Base-by-base conservation (phyloP, 1,284 basidiomycete genomes). In the Microbotryum silenes-acaulis region DNA sequence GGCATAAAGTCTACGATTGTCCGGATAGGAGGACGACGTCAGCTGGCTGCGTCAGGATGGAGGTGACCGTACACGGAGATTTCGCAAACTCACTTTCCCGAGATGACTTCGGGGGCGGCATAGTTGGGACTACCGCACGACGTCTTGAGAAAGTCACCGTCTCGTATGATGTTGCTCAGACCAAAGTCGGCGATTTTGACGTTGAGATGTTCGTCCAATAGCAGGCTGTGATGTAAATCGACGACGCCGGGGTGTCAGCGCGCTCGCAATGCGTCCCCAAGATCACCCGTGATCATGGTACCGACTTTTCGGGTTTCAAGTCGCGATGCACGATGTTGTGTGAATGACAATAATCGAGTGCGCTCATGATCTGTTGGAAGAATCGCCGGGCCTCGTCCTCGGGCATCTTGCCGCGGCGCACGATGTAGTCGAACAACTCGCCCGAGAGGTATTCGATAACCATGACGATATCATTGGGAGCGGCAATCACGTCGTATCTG, bases 181-280 rank as follows among this genome's bases (percentile, higher is more conserved):
- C 92, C 92, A 75, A 96, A 97, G 78, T 97, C 92, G 16, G 91
- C 91, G 66, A 96, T 96, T 78, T 97, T 97, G 77, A 97, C 79
- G 68, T 81, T 81, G 54, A 78, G 73, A 65, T 78, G 74, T 45
- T 78, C 77, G 70, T 81, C 80, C 21, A 81, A 75, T 56, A 80
- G 74, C 20, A 81, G 70, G 68, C 78, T 79, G 68, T 14, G 12
- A 52, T 46, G 18, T 3, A 7, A n/a, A 25, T 9, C n/a, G 1
- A 31, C 25, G 20, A 4, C n/a, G 21, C 12, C 33, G 50, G 18
- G 9, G 3, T 14, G 49, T 12, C 21, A 14, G 25, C 21, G 14
- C 51, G 18, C 31, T 31, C 46, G 16, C 2, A 3, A 9, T 14
- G 53, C 1, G 20, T 3, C 14, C 8, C 4, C 12, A 23, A 27